Evolutionary conservation across 164 flowering plant species (phyloP).

Genomic region (Taxillus chinensis): DNA sequence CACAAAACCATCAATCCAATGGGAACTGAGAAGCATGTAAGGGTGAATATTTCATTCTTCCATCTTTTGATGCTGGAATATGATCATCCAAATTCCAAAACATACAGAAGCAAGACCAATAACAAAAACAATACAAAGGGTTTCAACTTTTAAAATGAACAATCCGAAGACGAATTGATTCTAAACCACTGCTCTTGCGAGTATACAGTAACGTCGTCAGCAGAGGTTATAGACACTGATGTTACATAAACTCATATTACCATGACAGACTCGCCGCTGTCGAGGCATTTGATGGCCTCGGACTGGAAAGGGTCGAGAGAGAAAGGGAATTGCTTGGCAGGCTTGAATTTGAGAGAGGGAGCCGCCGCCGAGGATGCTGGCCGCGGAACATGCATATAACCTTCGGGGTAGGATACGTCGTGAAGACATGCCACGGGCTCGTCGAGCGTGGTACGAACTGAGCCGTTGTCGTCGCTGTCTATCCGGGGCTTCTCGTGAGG

Average conservation of each 20-base stretch:
- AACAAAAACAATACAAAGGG: too few relatives aligned
- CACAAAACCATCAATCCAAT: not conserved
- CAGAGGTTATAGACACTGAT: too few relatives aligned
- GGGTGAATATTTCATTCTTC: too few relatives aligned
- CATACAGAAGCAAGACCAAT: too few relatives aligned
- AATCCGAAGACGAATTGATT: too few relatives aligned
- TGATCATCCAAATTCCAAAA: too few relatives aligned
- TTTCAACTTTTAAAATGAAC: too few relatives aligned
- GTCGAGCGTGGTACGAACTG: constrained; percentile 2
- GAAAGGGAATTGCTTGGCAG: constrained; percentile 81
- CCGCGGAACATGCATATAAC: constrained; percentile 23
- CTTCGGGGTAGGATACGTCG: constrained; percentile 78
- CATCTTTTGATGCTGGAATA: too few relatives aligned
- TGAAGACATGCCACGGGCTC: constrained; percentile 63
- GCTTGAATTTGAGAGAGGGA: constrained; percentile 16
- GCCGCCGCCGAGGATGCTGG: not conserved
- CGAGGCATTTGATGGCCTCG: constrained; percentile 81
- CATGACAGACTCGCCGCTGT: constrained; percentile 85
- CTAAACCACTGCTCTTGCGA: too few relatives aligned
- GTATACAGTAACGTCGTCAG: too few relatives aligned
- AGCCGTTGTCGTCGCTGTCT: constrained; percentile 22
- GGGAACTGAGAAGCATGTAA: not conserved
- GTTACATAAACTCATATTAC: constrained; percentile 18
- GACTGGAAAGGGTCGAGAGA: constrained; percentile 85
- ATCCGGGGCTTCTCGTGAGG: constrained; percentile 35